phyloP scores from a whole-genome alignment of 2,329 filamentous ascomycete species.

The Dendryphion nanum region DNA sequence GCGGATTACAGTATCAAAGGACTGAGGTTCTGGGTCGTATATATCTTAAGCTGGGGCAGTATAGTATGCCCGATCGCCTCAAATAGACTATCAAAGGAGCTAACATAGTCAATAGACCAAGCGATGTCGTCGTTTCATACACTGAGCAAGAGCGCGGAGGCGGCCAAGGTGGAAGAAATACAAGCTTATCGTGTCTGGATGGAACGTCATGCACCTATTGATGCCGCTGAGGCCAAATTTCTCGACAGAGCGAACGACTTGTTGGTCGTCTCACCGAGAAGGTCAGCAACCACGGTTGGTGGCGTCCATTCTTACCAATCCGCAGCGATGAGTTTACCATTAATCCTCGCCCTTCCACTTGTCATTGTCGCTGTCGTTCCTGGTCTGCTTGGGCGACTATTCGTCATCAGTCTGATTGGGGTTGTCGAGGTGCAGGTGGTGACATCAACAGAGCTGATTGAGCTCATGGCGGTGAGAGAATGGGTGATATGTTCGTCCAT shows the following conservation, averaged over 20 bases:
- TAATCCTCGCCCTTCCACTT: slow-evolving; percentile 42
- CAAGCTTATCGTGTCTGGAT: slow-evolving; percentile 58
- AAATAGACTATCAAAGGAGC: neutral
- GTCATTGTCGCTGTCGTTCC: slow-evolving; percentile 45
- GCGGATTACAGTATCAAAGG: slow-evolving; percentile 60
- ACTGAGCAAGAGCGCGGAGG: slow-evolving; percentile 50
- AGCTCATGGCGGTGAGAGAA: slow-evolving; percentile 37
- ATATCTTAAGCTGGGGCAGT: slow-evolving; percentile 65
- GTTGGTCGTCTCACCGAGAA: slow-evolving; percentile 38
- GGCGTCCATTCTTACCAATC: slow-evolving; percentile 18
- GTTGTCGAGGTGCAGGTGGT: slow-evolving; percentile 35
- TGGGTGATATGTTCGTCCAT: slow-evolving; percentile 39
- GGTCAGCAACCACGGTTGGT: slow-evolving; percentile 14
- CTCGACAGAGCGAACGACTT: slow-evolving; percentile 58
- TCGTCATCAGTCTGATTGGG: slow-evolving; percentile 40
- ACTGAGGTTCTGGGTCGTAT: slow-evolving; percentile 62
- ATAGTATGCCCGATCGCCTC: slow-evolving; percentile 50
- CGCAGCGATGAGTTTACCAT: slow-evolving; percentile 33
- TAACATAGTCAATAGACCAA: slow-evolving; percentile 35
- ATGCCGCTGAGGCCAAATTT: slow-evolving; percentile 60
- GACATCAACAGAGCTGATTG: slow-evolving; percentile 33
- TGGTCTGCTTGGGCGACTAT: slow-evolving; percentile 39
- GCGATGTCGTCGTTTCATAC: slow-evolving; percentile 59
- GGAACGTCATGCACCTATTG: slow-evolving; percentile 53
- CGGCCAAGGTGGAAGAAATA: slow-evolving; percentile 54